A percentile compares a stretch with the other conserved stretches of the same genome.
Evolutionary conservation across 495 filamentous ascomycete species (phyloP).

Genomic region (Pyronema domesticum): DNA sequence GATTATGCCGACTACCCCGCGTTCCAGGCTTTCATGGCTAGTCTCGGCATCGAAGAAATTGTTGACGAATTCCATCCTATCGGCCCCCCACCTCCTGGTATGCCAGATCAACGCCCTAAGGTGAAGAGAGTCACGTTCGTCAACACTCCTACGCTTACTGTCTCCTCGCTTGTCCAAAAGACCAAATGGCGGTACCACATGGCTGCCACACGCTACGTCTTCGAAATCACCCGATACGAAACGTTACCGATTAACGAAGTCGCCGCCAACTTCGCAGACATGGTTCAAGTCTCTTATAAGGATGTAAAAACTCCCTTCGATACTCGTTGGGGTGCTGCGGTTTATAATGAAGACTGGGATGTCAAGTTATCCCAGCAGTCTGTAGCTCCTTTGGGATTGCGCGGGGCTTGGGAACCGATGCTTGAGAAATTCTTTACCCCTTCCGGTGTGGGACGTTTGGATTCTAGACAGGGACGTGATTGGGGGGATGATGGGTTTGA

Average conservation of each 20-base stretch:
- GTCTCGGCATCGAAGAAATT: constrained; percentile 18
- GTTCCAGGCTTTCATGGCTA: constrained; percentile 18
- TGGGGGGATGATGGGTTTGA: neutral
- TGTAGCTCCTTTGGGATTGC: constrained; percentile 5
- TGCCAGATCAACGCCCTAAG: constrained; percentile 12
- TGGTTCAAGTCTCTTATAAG: constrained; percentile 13
- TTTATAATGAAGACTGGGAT: constrained; percentile 13
- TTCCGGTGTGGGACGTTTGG: neutral
- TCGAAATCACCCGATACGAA: constrained; percentile 24
- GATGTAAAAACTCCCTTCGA: constrained; percentile 11
- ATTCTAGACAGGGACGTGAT: neutral
- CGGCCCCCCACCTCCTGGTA: constrained; percentile 5
- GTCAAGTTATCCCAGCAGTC: constrained; percentile 12
- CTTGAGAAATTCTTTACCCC: constrained; percentile 12
- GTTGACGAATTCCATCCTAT: constrained; percentile 14
- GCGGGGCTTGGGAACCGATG: constrained; percentile 15
- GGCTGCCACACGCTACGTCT: constrained; percentile 13
- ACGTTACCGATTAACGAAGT: constrained; percentile 12
- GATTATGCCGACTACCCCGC: constrained; percentile 15
- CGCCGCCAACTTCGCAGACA: constrained; percentile 5
- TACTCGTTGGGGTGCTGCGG: constrained; percentile 17
- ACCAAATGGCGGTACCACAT: constrained; percentile 22
- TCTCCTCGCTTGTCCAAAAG: constrained; percentile 17
- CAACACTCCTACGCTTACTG: constrained; percentile 18
- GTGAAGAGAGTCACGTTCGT: constrained; percentile 14